These are phyloP conservation scores for Micromonas commoda DNA, from an alignment of 139 green algal genomes.

Conservation along the genomic window DNA sequence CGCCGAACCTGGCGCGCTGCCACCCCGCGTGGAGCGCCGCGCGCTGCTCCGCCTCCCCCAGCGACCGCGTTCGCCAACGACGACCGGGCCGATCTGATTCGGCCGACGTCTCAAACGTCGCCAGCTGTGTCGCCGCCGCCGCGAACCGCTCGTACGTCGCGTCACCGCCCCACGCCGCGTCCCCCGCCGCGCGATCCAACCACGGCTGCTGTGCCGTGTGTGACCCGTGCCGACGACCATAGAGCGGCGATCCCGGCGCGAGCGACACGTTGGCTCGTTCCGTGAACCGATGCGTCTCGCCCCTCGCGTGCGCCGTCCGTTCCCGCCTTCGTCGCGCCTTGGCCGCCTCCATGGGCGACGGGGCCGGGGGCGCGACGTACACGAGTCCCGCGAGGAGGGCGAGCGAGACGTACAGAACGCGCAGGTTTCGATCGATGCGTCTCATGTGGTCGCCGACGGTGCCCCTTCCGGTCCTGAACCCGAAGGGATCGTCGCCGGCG, in stretches of 20 bases:
- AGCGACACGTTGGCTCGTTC: too few relatives aligned
- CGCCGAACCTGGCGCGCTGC: too few relatives aligned
- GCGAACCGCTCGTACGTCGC: too few relatives aligned
- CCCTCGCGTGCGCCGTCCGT: background rate
- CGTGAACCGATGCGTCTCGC: too few relatives aligned
- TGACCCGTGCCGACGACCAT: too few relatives aligned
- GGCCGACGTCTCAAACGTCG: too few relatives aligned
- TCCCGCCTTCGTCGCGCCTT: background rate
- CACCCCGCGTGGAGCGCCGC: background rate
- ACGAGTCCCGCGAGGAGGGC: background rate
- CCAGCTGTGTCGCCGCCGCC: too few relatives aligned
- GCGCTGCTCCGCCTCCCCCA: background rate
- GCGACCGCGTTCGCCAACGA: background rate
- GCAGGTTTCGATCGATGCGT: background rate
- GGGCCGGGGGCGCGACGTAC: background rate
- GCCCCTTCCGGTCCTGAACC: background rate
- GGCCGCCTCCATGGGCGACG: background rate
- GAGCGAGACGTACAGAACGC: background rate
- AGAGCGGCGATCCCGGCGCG: background rate
- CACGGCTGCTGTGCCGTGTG: too few relatives aligned
- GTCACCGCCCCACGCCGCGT: too few relatives aligned
- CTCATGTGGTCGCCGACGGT: background rate
- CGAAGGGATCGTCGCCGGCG: background rate
- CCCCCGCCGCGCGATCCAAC: too few relatives aligned
- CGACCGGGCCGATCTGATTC: too few relatives aligned